Conservation (phyloP, 23 red algal species). For the Cyanidioschyzon merolae region DNA sequence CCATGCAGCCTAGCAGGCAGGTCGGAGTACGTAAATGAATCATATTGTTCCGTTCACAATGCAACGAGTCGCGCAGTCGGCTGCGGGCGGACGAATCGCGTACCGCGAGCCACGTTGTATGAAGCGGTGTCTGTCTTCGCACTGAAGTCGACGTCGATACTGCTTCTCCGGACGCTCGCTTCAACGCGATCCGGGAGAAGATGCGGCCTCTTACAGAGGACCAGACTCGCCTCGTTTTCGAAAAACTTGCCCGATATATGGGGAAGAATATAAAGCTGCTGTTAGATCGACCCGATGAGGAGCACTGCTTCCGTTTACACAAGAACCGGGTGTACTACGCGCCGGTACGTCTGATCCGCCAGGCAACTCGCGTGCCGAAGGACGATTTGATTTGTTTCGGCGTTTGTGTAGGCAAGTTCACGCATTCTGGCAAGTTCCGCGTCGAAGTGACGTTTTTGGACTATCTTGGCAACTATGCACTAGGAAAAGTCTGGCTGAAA, state of each 20-base stretch:
- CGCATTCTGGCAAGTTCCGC: conserved; percentile 88
- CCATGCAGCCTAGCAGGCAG: no score
- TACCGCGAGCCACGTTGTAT: no score
- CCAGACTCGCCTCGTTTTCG: conserved; percentile 74
- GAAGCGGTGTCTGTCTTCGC: no score
- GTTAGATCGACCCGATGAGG: conserved; percentile 44
- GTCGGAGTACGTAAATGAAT: no score
- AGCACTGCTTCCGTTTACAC: conserved; percentile 71
- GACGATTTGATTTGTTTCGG: conserved; percentile 58
- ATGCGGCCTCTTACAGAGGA: conserved; percentile 96
- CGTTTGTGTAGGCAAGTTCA: conserved; percentile 91
- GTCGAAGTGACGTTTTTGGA: conserved; percentile 60
- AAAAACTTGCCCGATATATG: conserved; percentile 81
- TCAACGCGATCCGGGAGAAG: no score
- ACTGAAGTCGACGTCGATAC: no score
- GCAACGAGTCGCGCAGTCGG: no score
- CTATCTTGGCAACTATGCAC: conserved; percentile 51
- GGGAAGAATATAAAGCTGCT: conserved; percentile 79
- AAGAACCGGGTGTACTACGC: conserved; percentile 92
- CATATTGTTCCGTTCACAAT: no score
- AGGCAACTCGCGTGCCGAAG: conserved; percentile 47
- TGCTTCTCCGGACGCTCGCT: no score
- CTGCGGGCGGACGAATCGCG: no score
- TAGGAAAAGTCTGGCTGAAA: conserved; percentile 92
- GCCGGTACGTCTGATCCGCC: conserved; percentile 41